These are phyloP conservation scores for Eucalyptus fibrosa DNA, from an alignment of 345 rosid genomes.

Conservation along the genomic window DNA sequence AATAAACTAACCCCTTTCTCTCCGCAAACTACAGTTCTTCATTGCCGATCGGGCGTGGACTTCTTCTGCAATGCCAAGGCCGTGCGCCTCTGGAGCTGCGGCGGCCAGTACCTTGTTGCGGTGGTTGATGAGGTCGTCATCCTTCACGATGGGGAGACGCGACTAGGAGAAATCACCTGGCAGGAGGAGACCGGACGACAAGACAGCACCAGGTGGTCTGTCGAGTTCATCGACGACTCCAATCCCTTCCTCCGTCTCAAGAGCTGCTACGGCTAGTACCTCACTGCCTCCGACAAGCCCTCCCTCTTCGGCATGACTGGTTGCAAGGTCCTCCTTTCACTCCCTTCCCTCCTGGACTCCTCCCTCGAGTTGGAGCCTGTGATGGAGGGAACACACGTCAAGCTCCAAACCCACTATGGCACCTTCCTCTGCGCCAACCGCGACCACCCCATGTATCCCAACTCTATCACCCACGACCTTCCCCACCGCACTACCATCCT, in stretches of 20 bases:
- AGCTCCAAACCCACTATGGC: conserved; percentile 26
- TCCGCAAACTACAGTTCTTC: background rate
- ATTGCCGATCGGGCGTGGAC: conserved; percentile 34
- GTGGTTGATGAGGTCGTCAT: background rate
- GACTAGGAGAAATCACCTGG: too few relatives aligned
- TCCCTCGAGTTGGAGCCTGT: conserved; percentile 39
- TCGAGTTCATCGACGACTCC: background rate
- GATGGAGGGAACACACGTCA: conserved; percentile 29
- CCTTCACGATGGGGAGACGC: too few relatives aligned
- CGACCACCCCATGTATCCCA: background rate
- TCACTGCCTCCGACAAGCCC: conserved; percentile 18
- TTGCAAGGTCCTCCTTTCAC: conserved; percentile 12
- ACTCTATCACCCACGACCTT: background rate
- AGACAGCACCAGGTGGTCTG: conserved; percentile 6
- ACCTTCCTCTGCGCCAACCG: background rate
- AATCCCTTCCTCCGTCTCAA: conserved; percentile 5
- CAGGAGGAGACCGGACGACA: too few relatives aligned
- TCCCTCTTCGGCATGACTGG: conserved; percentile 23
- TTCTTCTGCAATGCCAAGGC: conserved; percentile 41
- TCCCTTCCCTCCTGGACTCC: background rate
- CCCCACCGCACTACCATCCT: background rate
- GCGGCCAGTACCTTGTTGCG: conserved; percentile 49
- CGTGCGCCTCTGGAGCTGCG: conserved; percentile 64
- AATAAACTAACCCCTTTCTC: background rate
- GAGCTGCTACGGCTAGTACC: conserved; percentile 15